These are phyloP conservation scores for Dillenia suffruticosa DNA, from an alignment of 164 flowering plant species.

Conservation along the genomic window DNA sequence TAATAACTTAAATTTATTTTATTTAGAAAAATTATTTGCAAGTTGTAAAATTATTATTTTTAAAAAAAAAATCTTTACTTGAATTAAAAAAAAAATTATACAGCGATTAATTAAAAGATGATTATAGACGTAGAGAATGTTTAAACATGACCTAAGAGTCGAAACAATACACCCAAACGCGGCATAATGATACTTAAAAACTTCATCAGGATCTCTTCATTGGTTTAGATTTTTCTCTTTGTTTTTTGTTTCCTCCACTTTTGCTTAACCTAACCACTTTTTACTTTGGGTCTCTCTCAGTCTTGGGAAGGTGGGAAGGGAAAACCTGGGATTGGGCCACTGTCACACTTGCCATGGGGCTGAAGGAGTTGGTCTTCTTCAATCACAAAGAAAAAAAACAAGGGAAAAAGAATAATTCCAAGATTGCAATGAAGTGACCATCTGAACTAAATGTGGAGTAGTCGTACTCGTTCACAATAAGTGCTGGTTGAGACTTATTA, in stretches of 20 bases:
- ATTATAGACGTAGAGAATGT: no score
- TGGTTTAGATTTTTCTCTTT: background rate
- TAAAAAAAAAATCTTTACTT: no score
- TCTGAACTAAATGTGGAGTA: slow-evolving; percentile 16
- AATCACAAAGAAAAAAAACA: slow-evolving; percentile 4
- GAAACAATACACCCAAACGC: no score
- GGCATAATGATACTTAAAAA: slow-evolving; percentile 10
- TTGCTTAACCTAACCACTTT: slow-evolving; percentile 13
- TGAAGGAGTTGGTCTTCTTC: slow-evolving; percentile 31
- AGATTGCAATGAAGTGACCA: slow-evolving; percentile 21
- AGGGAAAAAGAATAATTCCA: background rate
- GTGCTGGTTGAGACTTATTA: no score
- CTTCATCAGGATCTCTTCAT: slow-evolving; percentile 17
- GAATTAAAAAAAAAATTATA: no score
- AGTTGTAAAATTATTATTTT: no score
- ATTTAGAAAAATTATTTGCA: no score
- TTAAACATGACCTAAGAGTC: no score
- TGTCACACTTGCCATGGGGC: slow-evolving; percentile 18
- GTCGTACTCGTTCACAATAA: slow-evolving; percentile 9
- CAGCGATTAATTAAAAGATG: no score
- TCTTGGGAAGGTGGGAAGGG: slow-evolving; percentile 10
- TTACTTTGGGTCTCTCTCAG: slow-evolving; percentile 9
- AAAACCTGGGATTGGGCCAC: slow-evolving; percentile 15
- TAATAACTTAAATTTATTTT: no score
- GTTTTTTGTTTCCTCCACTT: background rate